Evolutionary conservation across 768 basidiomycete species (phyloP).

Genomic region (Nidularia pulvinata): DNA sequence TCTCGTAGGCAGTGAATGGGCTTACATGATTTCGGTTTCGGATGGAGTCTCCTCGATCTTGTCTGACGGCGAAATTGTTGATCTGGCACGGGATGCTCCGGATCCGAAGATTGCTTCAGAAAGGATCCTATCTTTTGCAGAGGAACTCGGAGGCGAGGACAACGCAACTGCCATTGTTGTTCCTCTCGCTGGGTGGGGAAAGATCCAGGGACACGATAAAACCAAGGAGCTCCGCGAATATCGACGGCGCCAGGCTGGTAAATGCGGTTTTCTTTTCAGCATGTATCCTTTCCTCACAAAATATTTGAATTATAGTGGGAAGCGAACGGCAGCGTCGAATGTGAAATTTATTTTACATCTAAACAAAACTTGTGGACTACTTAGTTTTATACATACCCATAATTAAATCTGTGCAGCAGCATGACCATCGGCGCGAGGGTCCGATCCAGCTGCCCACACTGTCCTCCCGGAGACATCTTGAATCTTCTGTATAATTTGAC

Average conservation of each 20-base stretch:
- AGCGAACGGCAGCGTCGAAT: constrained; percentile 67
- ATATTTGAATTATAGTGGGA: constrained; percentile 40
- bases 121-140: constrained; percentile 80
- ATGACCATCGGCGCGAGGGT: constrained; percentile 87
- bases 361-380: no score
- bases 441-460: constrained; percentile 97
- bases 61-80: constrained; percentile 94
- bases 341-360: constrained; percentile 30
- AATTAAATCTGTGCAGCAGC: constrained; percentile 80
- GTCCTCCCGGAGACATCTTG: constrained; percentile 60
- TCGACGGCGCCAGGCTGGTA: constrained; percentile 64
- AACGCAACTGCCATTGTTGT: constrained; percentile 92
- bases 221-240: constrained; percentile 87
- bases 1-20: constrained; percentile 72
- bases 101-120: constrained; percentile 84
- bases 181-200: constrained; percentile 92
- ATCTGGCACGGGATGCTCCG: constrained; percentile 72
- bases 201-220: constrained; percentile 73
- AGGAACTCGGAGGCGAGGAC: constrained; percentile 87
- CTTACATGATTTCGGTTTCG: constrained; percentile 87
- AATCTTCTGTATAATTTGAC: constrained; percentile 88
- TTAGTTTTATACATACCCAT: background rate
- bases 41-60: constrained; percentile 92
- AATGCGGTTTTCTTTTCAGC: constrained; percentile 10
- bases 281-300: constrained; percentile 1